phyloP scores from a whole-genome alignment of 1,284 basidiomycete genomes.

The Cryptococcus sp. region DNA sequence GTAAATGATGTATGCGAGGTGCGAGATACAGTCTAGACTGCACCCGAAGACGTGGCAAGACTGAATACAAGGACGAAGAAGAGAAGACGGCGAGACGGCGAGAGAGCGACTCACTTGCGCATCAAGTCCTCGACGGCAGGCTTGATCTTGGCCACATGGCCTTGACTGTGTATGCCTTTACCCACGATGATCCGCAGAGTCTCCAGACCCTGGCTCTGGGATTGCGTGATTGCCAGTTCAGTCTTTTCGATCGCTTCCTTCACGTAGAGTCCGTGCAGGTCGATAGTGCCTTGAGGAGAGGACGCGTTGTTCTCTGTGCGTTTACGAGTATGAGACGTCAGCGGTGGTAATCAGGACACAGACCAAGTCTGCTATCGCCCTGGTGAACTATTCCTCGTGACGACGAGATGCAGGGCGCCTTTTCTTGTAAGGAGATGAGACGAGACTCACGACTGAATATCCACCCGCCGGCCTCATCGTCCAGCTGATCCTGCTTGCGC shows the following conservation, averaged over 20 bases:
- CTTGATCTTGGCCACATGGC: constrained; percentile 82
- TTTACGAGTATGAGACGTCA: too few species aligned
- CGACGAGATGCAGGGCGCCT: too few species aligned
- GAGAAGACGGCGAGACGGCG: neutral
- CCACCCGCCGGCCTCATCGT: constrained; percentile 84
- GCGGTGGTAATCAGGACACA: too few species aligned
- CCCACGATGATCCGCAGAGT: constrained; percentile 87
- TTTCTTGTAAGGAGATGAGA: neutral
- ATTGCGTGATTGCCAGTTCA: constrained; percentile 69
- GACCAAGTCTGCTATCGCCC: too few species aligned
- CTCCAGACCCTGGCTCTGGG: constrained; percentile 64
- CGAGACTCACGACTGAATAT: constrained; percentile 69
- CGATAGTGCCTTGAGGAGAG: constrained; percentile 71
- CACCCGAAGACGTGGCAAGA: neutral
- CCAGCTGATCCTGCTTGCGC: constrained; percentile 74
- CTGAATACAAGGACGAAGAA: neutral
- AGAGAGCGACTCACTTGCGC: constrained; percentile 59
- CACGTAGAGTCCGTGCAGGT: constrained; percentile 90
- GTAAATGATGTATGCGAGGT: neutral
- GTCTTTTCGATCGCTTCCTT: constrained; percentile 80
- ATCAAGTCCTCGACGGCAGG: constrained; percentile 90
- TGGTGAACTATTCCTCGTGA: too few species aligned
- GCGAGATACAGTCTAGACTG: neutral
- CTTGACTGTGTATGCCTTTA: constrained; percentile 82
- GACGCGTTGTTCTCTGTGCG: constrained; percentile 84